A percentile compares a stretch with the other conserved stretches of the same genome.
Conservation (phyloP, 148 eudicot genomes). For the Silene conica region DNA sequence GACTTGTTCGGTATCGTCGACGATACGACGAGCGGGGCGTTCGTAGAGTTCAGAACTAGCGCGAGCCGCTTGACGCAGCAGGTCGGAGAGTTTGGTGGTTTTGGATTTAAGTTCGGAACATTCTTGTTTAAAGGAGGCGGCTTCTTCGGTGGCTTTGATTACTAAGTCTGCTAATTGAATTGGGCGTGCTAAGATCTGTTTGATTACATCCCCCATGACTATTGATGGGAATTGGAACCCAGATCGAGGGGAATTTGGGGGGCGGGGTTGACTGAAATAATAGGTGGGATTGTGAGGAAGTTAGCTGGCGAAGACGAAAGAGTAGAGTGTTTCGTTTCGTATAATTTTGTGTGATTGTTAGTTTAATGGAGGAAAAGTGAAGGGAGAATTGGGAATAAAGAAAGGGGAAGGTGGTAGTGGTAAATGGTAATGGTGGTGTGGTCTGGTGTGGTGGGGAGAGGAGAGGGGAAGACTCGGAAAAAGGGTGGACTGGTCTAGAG, state of each 20-base stretch:
- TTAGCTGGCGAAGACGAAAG: no score
- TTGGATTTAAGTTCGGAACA: slow-evolving; percentile 55
- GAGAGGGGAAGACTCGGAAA: no score
- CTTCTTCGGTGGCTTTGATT: slow-evolving; percentile 48
- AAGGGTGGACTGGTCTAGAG: neutral
- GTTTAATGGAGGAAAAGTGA: neutral
- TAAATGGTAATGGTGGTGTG: no score
- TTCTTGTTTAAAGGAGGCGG: slow-evolving; percentile 46
- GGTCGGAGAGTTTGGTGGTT: slow-evolving; percentile 51
- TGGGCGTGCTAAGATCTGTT: slow-evolving; percentile 61
- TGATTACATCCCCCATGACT: slow-evolving; percentile 41
- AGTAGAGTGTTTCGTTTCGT: no score
- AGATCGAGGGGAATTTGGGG: neutral
- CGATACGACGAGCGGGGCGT: slow-evolving; percentile 73
- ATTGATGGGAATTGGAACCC: no score
- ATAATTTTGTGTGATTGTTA: no score
- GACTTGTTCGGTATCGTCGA: slow-evolving; percentile 63
- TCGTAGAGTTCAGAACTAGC: slow-evolving; percentile 63
- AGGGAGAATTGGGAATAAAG: neutral
- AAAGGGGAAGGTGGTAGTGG: neutral
- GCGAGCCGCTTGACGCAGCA: slow-evolving; percentile 72
- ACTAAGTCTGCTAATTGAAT: slow-evolving; percentile 74
- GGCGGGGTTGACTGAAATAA: neutral
- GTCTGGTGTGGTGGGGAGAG: no score
- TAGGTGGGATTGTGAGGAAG: no score